phyloP scores from a whole-genome alignment of 352 stramenopile species.

The Saprolegnia diclina region DNA sequence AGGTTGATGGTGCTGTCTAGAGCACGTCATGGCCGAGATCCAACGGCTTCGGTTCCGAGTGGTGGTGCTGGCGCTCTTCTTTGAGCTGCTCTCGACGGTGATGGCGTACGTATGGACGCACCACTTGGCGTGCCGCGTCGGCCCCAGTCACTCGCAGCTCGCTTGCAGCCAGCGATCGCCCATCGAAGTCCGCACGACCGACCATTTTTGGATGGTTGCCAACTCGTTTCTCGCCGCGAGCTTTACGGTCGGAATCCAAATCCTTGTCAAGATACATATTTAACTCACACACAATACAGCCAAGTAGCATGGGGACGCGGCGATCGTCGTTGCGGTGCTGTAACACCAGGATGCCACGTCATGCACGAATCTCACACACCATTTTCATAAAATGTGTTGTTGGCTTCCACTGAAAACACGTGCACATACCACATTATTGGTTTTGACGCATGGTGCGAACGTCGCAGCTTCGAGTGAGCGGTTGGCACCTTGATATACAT shows the following conservation, averaged over 20 bases:
- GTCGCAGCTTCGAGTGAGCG: no score
- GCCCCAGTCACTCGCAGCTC: slow-evolving; percentile 27
- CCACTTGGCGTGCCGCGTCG: slow-evolving; percentile 50
- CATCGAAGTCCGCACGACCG: slow-evolving; percentile 47
- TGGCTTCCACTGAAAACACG: no score
- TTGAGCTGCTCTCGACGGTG: slow-evolving; percentile 59
- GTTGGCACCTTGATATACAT: no score
- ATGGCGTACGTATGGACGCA: slow-evolving; percentile 50
- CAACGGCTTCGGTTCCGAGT: slow-evolving; percentile 44
- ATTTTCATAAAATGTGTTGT: no score
- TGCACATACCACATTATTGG: no score
- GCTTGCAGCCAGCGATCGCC: slow-evolving; percentile 37
- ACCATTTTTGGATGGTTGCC: slow-evolving; percentile 51
- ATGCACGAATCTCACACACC: no score
- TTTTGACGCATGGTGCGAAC: no score
- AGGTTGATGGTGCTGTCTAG: slow-evolving; percentile 21
- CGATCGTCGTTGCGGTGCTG: no score
- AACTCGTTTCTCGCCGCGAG: slow-evolving; percentile 55
- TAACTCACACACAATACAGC: no score
- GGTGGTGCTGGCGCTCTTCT: slow-evolving; percentile 46
- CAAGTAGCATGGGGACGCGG: not conserved
- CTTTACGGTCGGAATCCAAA: slow-evolving; percentile 54
- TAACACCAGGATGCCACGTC: no score
- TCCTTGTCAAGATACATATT: slow-evolving; percentile 53
- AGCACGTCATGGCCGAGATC: slow-evolving; percentile 41